phyloP scores from a whole-genome alignment of 495 filamentous ascomycete genomes.

The Penicillium ucsense region DNA sequence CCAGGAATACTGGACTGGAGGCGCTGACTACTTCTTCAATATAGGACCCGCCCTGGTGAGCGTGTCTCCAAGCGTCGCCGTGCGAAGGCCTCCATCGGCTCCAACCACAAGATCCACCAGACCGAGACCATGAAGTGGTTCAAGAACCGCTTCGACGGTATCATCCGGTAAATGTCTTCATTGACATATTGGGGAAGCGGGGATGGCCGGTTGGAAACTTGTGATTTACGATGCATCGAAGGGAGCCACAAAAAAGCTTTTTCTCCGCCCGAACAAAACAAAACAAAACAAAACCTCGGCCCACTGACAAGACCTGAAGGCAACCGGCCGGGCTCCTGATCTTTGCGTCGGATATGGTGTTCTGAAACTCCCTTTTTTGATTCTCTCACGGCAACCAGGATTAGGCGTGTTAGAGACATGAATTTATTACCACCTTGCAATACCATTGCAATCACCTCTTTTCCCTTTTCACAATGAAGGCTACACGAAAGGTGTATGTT shows the following conservation, averaged over 20 bases:
- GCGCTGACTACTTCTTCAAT: neutral
- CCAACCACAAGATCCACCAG: conserved; percentile 84
- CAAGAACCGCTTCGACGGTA: conserved; percentile 99
- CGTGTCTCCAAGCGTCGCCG: conserved; percentile 92
- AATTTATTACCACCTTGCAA: conserved; percentile 30
- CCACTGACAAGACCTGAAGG: conserved; percentile 9
- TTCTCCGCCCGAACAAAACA: conserved; percentile 6
- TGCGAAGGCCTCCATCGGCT: conserved; percentile 74
- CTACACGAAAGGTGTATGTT: conserved; percentile 37
- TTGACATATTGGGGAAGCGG: conserved; percentile 14
- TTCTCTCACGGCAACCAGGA: conserved; percentile 34
- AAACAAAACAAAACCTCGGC: conserved; percentile 21
- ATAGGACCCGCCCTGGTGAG: conserved; percentile 88
- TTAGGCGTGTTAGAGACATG: conserved; percentile 40
- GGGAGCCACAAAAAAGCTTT: conserved; percentile 21
- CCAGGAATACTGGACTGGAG: conserved; percentile 12
- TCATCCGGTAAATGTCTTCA: conserved; percentile 64
- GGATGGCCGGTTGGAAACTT: conserved; percentile 17
- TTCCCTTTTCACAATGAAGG: conserved; percentile 42
- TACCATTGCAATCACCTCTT: conserved; percentile 14
- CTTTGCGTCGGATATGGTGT: conserved; percentile 24
- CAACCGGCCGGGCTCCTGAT: conserved; percentile 16
- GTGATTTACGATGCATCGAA: conserved; percentile 35
- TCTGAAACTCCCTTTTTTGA: conserved; percentile 14
- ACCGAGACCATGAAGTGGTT: conserved; percentile 97